phyloP scores from a whole-genome alignment of 345 rosid species.

The Hibiscus tridactylites region DNA sequence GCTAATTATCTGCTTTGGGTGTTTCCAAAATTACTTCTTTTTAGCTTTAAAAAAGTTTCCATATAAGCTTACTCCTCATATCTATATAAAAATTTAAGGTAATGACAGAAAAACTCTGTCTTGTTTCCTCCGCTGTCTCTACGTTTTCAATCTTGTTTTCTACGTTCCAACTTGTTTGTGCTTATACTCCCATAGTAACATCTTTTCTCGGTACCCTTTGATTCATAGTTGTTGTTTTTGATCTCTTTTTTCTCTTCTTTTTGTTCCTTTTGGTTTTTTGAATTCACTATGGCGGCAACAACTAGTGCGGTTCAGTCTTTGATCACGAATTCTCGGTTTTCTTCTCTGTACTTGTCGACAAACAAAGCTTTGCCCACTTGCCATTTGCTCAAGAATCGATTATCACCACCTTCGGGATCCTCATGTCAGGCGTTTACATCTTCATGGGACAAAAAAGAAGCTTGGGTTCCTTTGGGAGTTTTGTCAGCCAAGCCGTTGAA shows the following conservation, averaged over 20 bases:
- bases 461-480: neutral
- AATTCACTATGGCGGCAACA: constrained; percentile 27
- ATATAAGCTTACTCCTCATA: neutral
- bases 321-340: constrained; percentile 14
- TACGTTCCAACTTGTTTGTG: constrained; percentile 3
- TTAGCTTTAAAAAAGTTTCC: neutral
- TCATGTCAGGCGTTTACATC: constrained; percentile 22
- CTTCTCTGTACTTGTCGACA: constrained; percentile 24
- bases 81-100: too few species aligned
- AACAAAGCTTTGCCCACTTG: constrained; percentile 9
- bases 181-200: neutral
- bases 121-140: constrained; percentile 11
- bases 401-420: constrained; percentile 13
- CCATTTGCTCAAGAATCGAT: constrained; percentile 14
- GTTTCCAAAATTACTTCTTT: neutral
- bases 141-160: constrained; percentile 6
- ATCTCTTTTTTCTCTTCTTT: neutral
- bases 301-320: constrained; percentile 18
- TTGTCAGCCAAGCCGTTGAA: constrained; percentile 12
- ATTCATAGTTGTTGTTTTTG: neutral
- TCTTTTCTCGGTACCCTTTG: neutral
- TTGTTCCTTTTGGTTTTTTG: neutral
- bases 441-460: constrained; percentile 12
- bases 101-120: neutral
- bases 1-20: neutral